Evolutionary conservation across 2,329 filamentous ascomycete genomes (phyloP).

Genomic region (Fusarium sp.): DNA sequence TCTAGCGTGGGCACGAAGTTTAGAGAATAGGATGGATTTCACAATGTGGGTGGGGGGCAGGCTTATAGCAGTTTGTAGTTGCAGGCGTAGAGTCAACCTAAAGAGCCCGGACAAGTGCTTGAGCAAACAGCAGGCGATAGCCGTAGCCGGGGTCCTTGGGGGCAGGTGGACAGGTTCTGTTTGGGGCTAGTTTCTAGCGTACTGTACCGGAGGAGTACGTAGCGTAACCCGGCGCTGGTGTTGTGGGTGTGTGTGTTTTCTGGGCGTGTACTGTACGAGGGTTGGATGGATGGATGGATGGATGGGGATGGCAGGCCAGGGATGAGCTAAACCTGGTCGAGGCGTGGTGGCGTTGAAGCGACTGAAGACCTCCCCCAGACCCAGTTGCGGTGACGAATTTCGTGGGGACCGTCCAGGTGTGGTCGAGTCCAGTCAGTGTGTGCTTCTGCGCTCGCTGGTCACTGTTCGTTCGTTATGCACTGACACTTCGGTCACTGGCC

Average conservation of each 20-base stretch:
- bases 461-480: conserved; percentile 11
- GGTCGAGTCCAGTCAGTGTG: neutral
- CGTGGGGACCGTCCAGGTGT: conserved; percentile 34
- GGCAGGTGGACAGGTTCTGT: conserved; percentile 41
- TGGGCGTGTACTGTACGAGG: conserved; percentile 13
- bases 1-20: conserved; percentile 39
- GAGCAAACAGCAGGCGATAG: conserved; percentile 29
- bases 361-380: conserved; percentile 32
- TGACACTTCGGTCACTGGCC: conserved; percentile 37
- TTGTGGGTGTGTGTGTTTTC: conserved; percentile 29
- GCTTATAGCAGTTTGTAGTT: conserved; percentile 44
- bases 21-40: conserved; percentile 39
- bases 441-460: conserved; percentile 5
- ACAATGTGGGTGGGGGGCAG: conserved; percentile 43
- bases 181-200: conserved; percentile 42
- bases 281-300: conserved; percentile 6
- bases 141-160: conserved; percentile 24
- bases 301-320: conserved; percentile 29
- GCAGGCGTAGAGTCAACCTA: conserved; percentile 25
- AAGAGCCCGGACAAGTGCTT: conserved; percentile 1
- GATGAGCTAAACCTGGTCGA: conserved; percentile 40
- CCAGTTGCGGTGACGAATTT: conserved; percentile 45
- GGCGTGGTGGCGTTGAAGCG: conserved; percentile 42
- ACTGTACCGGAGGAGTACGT: conserved; percentile 35
- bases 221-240: conserved; percentile 21